Percentiles rank a stretch among this genome's conserved stretches.
Conservation (phyloP, 2,329 filamentous ascomycete genomes). For the Colletotrichum tropicale region DNA sequence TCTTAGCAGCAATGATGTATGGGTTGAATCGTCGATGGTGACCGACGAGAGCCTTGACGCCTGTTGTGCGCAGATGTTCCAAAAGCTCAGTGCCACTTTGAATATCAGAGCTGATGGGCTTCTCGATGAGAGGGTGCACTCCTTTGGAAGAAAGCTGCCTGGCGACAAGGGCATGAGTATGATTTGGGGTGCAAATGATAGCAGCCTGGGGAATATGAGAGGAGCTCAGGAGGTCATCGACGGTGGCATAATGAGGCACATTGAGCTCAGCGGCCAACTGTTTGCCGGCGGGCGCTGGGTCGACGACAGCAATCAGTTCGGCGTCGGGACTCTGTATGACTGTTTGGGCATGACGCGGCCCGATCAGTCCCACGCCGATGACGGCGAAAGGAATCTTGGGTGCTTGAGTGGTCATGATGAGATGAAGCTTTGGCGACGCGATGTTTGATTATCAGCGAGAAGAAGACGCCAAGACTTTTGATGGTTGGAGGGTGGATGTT, state of each 20-base stretch:
- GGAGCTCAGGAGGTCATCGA: conserved; percentile 46
- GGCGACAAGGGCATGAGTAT: conserved; percentile 57
- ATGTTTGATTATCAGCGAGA: neutral
- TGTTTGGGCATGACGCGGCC: conserved; percentile 33
- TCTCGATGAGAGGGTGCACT: conserved; percentile 62
- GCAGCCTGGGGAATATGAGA: conserved; percentile 50
- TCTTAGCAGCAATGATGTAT: conserved; percentile 54
- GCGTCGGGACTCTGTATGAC: conserved; percentile 25
- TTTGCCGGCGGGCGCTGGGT: conserved; percentile 26
- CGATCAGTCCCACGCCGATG: conserved; percentile 33
- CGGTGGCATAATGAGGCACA: conserved; percentile 28
- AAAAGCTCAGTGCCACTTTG: conserved; percentile 36
- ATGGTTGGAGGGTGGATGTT: neutral
- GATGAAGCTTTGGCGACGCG: neutral
- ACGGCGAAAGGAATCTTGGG: conserved; percentile 27
- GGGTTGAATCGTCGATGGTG: conserved; percentile 66
- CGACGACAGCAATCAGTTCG: conserved; percentile 33
- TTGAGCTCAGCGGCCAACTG: conserved; percentile 25
- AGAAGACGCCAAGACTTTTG: neutral
- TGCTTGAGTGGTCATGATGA: neutral
- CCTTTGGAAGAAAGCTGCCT: conserved; percentile 50
- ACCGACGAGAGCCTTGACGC: conserved; percentile 55
- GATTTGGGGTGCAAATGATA: conserved; percentile 64
- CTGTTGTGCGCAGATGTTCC: conserved; percentile 25
- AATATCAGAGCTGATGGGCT: conserved; percentile 54